Evolutionary conservation across 441 rosid genomes (phyloP).

Genomic region (Corymbia citriodora): DNA sequence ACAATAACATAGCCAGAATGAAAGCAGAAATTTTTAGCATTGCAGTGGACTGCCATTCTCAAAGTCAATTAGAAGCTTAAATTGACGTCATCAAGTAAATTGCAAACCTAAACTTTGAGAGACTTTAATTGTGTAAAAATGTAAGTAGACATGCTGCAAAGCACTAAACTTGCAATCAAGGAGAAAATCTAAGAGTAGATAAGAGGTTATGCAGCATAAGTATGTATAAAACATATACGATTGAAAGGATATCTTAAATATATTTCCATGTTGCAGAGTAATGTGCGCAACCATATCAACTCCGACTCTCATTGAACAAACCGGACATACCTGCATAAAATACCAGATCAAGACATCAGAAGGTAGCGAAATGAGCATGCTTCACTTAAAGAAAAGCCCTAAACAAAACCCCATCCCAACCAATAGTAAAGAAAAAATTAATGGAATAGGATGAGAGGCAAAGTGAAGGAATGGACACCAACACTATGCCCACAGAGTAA

Average conservation of each 20-base stretch:
- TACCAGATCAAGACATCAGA: not conserved
- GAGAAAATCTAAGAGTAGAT: not conserved
- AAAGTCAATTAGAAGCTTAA: not conserved
- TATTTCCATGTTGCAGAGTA: conserved; percentile 64
- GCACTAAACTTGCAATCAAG: not conserved
- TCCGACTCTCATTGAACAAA: conserved; percentile 71
- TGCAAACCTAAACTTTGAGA: not conserved
- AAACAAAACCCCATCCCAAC: not conserved
- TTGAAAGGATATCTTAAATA: conserved; percentile 72
- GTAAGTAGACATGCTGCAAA: not conserved
- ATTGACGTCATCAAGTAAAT: not conserved
- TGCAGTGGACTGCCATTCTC: not conserved
- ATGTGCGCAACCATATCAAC: conserved; percentile 70
- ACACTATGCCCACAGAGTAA: not conserved
- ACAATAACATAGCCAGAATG: not conserved
- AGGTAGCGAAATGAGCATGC: not conserved
- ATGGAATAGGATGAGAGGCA: not conserved
- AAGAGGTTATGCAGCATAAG: not conserved
- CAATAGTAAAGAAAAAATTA: not conserved
- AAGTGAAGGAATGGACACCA: not conserved
- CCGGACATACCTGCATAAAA: conserved; percentile 63
- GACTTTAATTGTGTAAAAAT: not conserved
- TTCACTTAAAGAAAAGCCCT: not conserved
- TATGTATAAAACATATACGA: not conserved
- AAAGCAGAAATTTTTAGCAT: not conserved